These are phyloP conservation scores for Nicotiana rustica DNA, from an alignment of 305 asterid genomes.

Conservation along the genomic window DNA sequence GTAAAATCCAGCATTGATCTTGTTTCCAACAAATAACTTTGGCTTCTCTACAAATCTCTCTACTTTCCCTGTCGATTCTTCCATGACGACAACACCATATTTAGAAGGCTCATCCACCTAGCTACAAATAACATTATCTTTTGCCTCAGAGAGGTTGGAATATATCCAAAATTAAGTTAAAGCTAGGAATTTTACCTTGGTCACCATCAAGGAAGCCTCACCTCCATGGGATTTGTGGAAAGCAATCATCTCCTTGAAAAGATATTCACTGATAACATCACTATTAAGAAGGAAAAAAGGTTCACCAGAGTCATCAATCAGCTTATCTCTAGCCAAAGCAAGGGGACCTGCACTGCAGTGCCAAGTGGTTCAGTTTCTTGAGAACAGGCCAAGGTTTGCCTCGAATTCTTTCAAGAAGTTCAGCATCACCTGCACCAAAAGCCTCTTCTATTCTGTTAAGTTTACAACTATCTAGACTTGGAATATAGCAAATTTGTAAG, in stretches of 20 bases:
- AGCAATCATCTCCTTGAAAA: slow-evolving; percentile 44
- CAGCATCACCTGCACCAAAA: slow-evolving; percentile 40
- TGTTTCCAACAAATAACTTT: slow-evolving; percentile 47
- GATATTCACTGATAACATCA: slow-evolving; percentile 48
- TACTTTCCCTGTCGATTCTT: slow-evolving; percentile 46
- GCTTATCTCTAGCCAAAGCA: slow-evolving; percentile 46
- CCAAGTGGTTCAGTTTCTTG: slow-evolving; percentile 53
- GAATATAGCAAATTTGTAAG: neutral
- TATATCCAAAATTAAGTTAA: neutral
- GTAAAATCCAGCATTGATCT: slow-evolving; percentile 49
- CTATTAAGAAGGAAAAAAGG: slow-evolving; percentile 49
- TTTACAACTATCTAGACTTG: neutral
- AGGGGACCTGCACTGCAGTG: slow-evolving; percentile 49
- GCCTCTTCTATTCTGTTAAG: neutral
- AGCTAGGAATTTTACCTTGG: slow-evolving; percentile 37
- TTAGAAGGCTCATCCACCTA: slow-evolving; percentile 50
- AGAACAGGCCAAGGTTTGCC: slow-evolving; percentile 44
- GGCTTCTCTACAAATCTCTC: slow-evolving; percentile 51
- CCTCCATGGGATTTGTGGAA: slow-evolving; percentile 49
- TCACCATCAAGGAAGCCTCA: slow-evolving; percentile 46
- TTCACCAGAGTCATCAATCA: slow-evolving; percentile 44
- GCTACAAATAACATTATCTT: neutral
- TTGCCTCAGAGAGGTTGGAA: neutral
- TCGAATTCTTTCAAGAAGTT: slow-evolving; percentile 43
- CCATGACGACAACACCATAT: slow-evolving; percentile 50